Evolutionary conservation across 257 asterid genomes (phyloP).

Genomic region (Salvia miltiorrhiza): DNA sequence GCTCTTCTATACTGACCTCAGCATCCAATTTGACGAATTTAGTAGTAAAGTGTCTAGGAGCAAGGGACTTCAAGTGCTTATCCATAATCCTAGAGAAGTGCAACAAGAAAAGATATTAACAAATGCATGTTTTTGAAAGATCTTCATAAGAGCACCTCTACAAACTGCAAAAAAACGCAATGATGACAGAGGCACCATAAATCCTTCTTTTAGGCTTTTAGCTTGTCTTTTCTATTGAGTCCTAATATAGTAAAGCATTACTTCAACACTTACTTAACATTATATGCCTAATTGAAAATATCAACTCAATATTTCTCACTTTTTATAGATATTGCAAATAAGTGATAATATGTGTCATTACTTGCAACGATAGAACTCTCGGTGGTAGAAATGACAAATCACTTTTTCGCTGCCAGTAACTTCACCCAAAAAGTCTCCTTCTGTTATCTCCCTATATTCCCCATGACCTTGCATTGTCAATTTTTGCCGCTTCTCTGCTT

Average conservation of each 20-base stretch:
- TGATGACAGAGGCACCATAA: background rate
- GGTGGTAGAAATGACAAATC: conserved; percentile 93
- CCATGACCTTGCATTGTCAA: conserved; percentile 85
- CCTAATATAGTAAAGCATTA: too few relatives aligned
- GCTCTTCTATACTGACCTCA: conserved; percentile 60
- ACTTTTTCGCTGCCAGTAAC: conserved; percentile 80
- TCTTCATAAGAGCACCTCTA: background rate
- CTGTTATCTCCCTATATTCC: conserved; percentile 85
- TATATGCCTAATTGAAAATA: background rate
- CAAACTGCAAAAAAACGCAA: background rate
- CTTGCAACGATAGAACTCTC: conserved; percentile 99
- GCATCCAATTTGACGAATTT: conserved; percentile 89
- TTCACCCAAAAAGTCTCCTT: conserved; percentile 94
- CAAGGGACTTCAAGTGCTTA: conserved; percentile 88
- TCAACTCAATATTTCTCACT: background rate
- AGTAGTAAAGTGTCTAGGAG: conserved; percentile 61
- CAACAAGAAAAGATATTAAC: conserved; percentile 8
- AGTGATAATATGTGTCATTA: conserved; percentile 32
- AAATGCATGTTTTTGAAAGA: background rate
- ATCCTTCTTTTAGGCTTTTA: conserved; percentile 5
- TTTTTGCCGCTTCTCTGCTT: conserved; percentile 91
- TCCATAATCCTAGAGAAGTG: conserved; percentile 78
- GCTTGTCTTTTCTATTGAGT: too few relatives aligned
- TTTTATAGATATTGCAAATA: background rate
- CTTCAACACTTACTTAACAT: too few relatives aligned